Base-by-base conservation (phyloP, 176 grass and related monocot species). In the Eragrostis nindensis region DNA sequence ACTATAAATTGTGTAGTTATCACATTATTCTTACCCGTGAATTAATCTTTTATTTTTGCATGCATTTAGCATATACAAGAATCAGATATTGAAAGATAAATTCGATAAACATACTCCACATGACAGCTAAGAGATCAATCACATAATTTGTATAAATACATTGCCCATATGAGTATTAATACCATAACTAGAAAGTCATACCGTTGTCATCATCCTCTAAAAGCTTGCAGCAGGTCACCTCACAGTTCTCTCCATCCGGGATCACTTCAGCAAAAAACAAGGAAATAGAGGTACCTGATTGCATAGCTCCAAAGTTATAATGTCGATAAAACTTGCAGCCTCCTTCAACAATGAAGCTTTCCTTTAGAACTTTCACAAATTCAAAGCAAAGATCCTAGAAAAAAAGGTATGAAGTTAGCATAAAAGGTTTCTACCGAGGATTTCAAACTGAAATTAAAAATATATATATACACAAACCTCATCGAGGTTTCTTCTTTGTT, bases 181-280 rank as follows among this genome's bases (percentile, higher is more conserved):
- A 44, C 9, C 9, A 10, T 44, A 44, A 8, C 5, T 44, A 44
- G 6, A 7, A 44, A 44, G 6, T n/a, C n/a, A n/a, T 44, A 44
- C 42, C 62, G 30, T 64, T 64, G 15, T 64, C 29, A 64, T 64
- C 16, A 17, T 36, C 62, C 0, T 17, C 1, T 64, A 36, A 16
- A 32, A 64, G 32, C 14, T 7, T 64, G 62, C 62, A 64, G 13
- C 62, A 64, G 2, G 62, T 36, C 62, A 64, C 62, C 2, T 36
- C 15, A 36, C 26, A 32, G 7, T 2, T 36, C 0, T 64, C 62
- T 64, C 14, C 29, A 64, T 64, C 1, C 2, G 27, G 62, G 13
- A 64, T 64, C 30, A 64, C 29, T 64, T 64, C 62, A 36, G 62
- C 62, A 36, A 64, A 64, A 64, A 64, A 64, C 14, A 64, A 64